Base-by-base conservation (phyloP, 495 filamentous ascomycete species). In the Lasiosphaeria hispida region DNA sequence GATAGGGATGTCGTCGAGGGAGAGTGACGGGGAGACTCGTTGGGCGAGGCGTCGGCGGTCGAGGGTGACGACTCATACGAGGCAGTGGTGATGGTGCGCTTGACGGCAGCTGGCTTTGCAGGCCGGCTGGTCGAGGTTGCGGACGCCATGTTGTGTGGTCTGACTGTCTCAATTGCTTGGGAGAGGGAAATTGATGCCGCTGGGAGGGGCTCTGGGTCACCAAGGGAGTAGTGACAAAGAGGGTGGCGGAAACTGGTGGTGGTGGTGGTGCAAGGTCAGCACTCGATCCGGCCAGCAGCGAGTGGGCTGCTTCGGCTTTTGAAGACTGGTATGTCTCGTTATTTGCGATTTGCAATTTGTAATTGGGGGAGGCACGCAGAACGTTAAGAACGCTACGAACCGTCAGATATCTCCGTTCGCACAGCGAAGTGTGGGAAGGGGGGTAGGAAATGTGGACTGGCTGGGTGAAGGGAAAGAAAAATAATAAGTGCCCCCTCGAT, bases 1-100 rank as follows among this genome's bases (percentile, higher is more conserved):
- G 93, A 96, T 49, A 96, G 82, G 3, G 93, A 96, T 5, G 94
- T 95, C 17, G 88, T 88, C 8, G 92, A 96, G 15, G 90, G 83
- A 10, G 91, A 95, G 38, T 83, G 84, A 36, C 81, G 79, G 51
- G 91, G 91, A 52, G 85, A 87, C 63, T 86, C 83, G 41, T 79
- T 68, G 6, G 87, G 87, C 10, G 89, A 91, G 38, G 77, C 81
- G 37, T 83, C 75, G 43, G 82, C 81, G 4, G 79, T 87, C 39
- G 83, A 77, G 4, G 80, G 73, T 3, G 88, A 87, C 33, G 86
- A 86, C 45, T 74, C 72, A 5, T 30, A 30, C 34, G 74, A 73
- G 55, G 77, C 76, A 3, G 69, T 65, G 15, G 69, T 70, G 40
- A 66, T 49, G 42, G 72, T 74, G 51, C 75, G 69, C 50, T 75